Evolutionary conservation across 2,329 filamentous ascomycete species (phyloP), one percentile per base, ranked within the genome.

Genomic region (Biscogniauxia marginata): DNA sequence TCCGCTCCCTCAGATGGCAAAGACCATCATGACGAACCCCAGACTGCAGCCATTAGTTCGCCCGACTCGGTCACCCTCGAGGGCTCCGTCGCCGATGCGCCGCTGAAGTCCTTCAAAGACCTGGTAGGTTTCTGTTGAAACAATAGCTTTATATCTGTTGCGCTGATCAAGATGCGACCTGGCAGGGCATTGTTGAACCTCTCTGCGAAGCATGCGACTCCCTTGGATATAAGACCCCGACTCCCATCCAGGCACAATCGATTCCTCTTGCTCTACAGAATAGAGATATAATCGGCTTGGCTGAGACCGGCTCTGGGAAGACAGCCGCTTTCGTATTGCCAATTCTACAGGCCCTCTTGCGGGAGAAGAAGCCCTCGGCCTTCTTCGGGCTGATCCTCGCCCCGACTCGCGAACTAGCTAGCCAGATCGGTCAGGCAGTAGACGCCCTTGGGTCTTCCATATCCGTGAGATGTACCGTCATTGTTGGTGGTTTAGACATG

Each of bases 401-500:
- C 0, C 95, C 95, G 0, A 99, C 95, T 4, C 87, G 95, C 71
- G 95, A 99, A 77, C 74, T 99, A 55, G 95, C 95, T 2, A 89
- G 90, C 58, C 95, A 99, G 72, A 98, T 97, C 63, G 87, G 89
- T 4, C 84, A 96, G 70, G 82, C 89, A 2, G 93, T 97, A 64
- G 93, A 97, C 70, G 90, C 90, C 0, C 82, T 99, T 0, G 93
- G 93, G 4, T 87, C 90, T 8, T 79, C 92, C 23, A 97, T 99
- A 64, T 89, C 87, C n/a, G 88, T 98, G 39, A 86, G 91, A 67
- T 91, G 87, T 67, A 88, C 90, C 6, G 87, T 93, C 16, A 86
- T 99, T 46, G 90, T 98, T 1, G 95, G 95, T 66, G 95, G 95
- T 46, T 87, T 98, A 80, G 93, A 98, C 63, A 97, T 97, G 91